Evolutionary conservation across 352 stramenopile species (phyloP).

Genomic region (Chrysophaeum taylorii): DNA sequence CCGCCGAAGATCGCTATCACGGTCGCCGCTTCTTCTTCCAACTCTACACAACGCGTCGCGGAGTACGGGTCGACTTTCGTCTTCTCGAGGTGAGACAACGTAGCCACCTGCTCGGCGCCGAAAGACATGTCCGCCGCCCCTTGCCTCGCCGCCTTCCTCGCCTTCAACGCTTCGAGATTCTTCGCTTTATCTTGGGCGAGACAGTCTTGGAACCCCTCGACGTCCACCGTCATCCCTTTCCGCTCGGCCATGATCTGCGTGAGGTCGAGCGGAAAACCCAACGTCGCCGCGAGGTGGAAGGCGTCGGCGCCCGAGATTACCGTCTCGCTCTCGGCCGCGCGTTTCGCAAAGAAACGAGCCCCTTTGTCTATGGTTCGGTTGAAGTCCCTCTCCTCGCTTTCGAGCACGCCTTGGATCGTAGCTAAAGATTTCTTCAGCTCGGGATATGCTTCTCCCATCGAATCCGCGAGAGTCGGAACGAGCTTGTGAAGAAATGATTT

Average conservation of each 20-base stretch:
- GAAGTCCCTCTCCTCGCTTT: conserved; percentile 94
- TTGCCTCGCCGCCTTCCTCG: conserved; percentile 58
- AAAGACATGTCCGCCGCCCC: conserved; percentile 76
- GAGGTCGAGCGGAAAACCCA: conserved; percentile 91
- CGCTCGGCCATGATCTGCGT: conserved; percentile 92
- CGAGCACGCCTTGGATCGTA: conserved; percentile 76
- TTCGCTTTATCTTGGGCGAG: conserved; percentile 69
- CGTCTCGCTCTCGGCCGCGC: conserved; percentile 47
- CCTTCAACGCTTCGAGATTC: conserved; percentile 27
- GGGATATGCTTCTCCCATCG: conserved; percentile 84
- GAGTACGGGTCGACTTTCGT: no score
- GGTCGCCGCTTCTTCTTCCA: conserved; percentile 60
- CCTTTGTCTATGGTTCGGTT: conserved; percentile 84
- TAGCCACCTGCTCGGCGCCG: conserved; percentile 83
- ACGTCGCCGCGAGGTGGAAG: conserved; percentile 88
- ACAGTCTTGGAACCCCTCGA: conserved; percentile 77
- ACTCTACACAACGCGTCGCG: no score
- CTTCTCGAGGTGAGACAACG: conserved; percentile 56
- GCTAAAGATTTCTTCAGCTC: conserved; percentile 81
- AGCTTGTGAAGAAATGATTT: conserved; percentile 86
- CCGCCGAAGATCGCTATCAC: conserved; percentile 84
- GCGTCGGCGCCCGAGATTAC: conserved; percentile 84
- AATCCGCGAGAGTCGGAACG: conserved; percentile 57
- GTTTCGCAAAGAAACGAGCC: conserved; percentile 56
- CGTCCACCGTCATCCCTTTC: conserved; percentile 78